These are phyloP conservation scores for Boletus reticulatus DNA, from an alignment of 768 basidiomycete genomes.

Conservation along the genomic window DNA sequence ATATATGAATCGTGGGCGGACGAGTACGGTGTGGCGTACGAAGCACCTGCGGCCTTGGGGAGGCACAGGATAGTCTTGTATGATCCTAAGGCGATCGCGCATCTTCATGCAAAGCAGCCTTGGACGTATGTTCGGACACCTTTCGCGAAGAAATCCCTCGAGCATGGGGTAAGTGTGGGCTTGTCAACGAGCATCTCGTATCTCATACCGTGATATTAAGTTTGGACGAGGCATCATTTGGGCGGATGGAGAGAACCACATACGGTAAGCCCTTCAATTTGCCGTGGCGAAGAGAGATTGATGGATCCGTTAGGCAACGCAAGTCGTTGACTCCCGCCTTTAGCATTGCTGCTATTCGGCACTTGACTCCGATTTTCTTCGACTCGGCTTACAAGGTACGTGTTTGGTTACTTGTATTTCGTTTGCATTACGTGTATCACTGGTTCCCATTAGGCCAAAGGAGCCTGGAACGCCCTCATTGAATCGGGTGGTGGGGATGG, in stretches of 20 bases:
- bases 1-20: conserved; percentile 21
- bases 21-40: conserved; percentile 15
- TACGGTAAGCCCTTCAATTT: conserved; percentile 25
- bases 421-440: background rate
- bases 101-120: conserved; percentile 6
- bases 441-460: conserved; percentile 22
- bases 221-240: conserved; percentile 31
- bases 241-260: conserved; percentile 43
- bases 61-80: conserved; percentile 18
- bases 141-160: conserved; percentile 34
- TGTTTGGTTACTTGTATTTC: background rate
- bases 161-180: conserved; percentile 6
- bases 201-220: background rate
- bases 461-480: conserved; percentile 29
- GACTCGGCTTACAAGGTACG: conserved; percentile 29
- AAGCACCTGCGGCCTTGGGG: conserved; percentile 13
- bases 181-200: background rate
- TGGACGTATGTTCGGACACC: conserved; percentile 41
- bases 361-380: conserved; percentile 22
- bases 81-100: conserved; percentile 38
- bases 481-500: conserved; percentile 18
- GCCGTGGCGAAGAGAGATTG: background rate
- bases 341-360: conserved; percentile 23
- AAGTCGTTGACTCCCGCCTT: conserved; percentile 28
- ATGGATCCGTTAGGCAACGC: conserved; percentile 18